Base-by-base conservation (phyloP, 106 monocot species). In the Acorus gramineus region DNA sequence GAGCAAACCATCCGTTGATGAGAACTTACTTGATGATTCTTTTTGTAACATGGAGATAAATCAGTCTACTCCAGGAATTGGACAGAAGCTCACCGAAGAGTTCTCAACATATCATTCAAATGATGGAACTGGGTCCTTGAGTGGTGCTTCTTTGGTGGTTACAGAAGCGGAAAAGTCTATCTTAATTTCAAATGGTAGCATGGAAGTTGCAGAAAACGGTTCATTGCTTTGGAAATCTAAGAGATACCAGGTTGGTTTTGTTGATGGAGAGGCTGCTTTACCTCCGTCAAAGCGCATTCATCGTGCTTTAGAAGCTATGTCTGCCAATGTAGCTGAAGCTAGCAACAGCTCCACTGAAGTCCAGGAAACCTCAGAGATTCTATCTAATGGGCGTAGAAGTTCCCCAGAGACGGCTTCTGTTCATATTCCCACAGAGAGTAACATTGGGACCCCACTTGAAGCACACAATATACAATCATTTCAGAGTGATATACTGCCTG, bases 241-340 rank as follows among this genome's bases (percentile, higher is more conserved):
- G 3, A 74, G 57, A 11, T 69, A 69, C 55, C 59, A 68, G 56
- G 75, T 65, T 62, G 55, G 56, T 52, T 13, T 62, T 47, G 46
- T 83, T 43, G 83, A 88, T 76, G 79, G 73, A 65, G 95, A 99
- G 72, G 83, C 98, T 60, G 98, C 92, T 53, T 81, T 99, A 66
- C 98, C 98, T 76, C 98, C 92, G 53, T 99, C 98, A 44, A 99
- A 99, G 74, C 85, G 98, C n/a, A 76, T 99, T 60, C 85, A 92
- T 74, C 91, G 98, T 79, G 92, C 92, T 53, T 77, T 99, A 53
- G 86, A 92, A 78, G 98, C 98, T 60, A 99, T 99, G 98, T 99
- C 92, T 81, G 98, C 92, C 62, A 89, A 98, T 83, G 85, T 77
- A 49, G 79, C 82, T 69, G 83, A 92, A 77, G 63, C 73, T 61